Percentiles rank a stretch among this genome's conserved stretches.
Conservation (phyloP, 768 basidiomycete genomes). For the Brasilioporus rufonigricans region DNA sequence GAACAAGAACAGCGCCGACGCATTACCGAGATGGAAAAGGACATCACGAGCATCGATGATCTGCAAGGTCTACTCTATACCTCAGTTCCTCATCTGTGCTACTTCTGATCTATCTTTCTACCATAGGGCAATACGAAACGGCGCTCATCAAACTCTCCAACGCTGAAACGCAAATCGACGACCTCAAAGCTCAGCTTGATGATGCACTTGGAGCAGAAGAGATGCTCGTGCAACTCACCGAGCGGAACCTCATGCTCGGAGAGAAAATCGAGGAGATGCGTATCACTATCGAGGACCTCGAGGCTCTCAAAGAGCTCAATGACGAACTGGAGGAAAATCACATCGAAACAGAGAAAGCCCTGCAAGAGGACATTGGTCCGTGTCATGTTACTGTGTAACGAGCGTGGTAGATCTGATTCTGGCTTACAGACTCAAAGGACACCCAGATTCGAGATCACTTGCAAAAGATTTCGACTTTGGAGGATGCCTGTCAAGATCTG, state of each 20-base stretch:
- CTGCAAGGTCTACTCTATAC: constrained; percentile 59
- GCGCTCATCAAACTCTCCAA: constrained; percentile 78
- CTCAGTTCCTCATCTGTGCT: neutral
- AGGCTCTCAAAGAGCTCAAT: constrained; percentile 91
- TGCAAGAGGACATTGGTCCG: constrained; percentile 88
- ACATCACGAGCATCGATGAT: constrained; percentile 73
- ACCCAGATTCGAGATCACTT: constrained; percentile 63
- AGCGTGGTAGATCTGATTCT: neutral
- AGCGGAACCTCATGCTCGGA: constrained; percentile 86
- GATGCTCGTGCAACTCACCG: constrained; percentile 92
- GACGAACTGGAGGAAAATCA: constrained; percentile 98
- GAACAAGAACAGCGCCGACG: constrained; percentile 81
- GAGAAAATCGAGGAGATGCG: constrained; percentile 99
- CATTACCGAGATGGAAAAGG: constrained; percentile 88
- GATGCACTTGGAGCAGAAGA: constrained; percentile 95
- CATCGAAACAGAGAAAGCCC: constrained; percentile 84
- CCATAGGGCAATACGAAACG: constrained; percentile 73
- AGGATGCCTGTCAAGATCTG: constrained; percentile 80
- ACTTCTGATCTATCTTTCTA: constrained; percentile 5
- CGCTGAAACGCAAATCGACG: constrained; percentile 90
- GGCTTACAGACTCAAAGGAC: constrained; percentile 66
- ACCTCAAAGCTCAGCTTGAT: constrained; percentile 91
- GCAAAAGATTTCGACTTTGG: constrained; percentile 62
- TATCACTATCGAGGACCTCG: constrained; percentile 93
- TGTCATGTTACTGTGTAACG: neutral